Base-by-base conservation (phyloP, 768 basidiomycete species). In the Amanita polypyramis region DNA sequence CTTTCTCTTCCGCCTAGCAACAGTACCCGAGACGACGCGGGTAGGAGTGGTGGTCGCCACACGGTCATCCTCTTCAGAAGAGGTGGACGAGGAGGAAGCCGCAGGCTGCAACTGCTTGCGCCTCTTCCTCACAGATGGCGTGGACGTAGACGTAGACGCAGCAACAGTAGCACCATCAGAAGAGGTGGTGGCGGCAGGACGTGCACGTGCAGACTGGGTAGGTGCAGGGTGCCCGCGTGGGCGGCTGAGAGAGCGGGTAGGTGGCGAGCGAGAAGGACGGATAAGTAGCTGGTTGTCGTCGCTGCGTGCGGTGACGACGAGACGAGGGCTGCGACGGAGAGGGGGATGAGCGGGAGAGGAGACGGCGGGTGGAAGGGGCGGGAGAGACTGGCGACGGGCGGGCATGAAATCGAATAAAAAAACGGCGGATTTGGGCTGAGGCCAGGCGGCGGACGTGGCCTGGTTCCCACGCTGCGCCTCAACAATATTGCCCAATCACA, bases 291-390 rank as follows among this genome's bases (percentile, higher is more conserved):
- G 30, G 11, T 3, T 5, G 9, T 7, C 44, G 19, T 14, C 14
- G 9, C 5, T n/a, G 17, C 25, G n/a, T 10, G 21, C 14, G 29
- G 35, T 29, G 29, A 40, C 47, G 21, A 48, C 25, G 38, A 48
- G 47, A 8, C 47, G 47, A 10, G 47, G 47, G 25, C 47, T 48
- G 38, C 47, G 47, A 11, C 47, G 47, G 15, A 48, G 47, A 34
- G 38, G 23, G 10, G 21, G 46, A 15, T 3, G 12, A n/a, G 33
- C 33, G 14, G 4, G 29, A n/a, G 12, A 2, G 23, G 27, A 3
- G 25, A 5, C 5, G 32, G 39, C 17, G 39, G 39, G 12, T 11
- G 39, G 6, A 19, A n/a, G 20, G 4, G 25, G 19, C 39, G n/a
- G 39, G 25, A 27, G 25, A 27, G 25, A 7, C 25, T 21, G 45